Evolutionary conservation across 2,329 filamentous ascomycete genomes (phyloP), one percentile per base, ranked within the genome.

Genomic region (Tolypocladium album): DNA sequence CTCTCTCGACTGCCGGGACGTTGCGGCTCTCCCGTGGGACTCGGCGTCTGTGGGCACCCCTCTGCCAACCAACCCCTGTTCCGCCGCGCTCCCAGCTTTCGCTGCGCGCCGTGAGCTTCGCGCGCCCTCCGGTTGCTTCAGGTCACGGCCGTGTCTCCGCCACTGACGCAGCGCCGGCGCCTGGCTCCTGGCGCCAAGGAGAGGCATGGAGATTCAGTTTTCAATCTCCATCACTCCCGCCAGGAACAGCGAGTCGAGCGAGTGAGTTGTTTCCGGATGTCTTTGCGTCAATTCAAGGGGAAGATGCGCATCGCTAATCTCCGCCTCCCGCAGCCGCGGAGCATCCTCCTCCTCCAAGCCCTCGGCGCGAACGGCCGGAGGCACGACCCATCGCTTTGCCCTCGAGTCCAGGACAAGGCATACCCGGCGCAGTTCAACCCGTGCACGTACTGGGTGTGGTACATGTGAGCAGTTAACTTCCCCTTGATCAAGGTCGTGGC

Each of bases 181-280:
- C 27, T 31, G 27, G 27, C 27, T 31, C 27, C 27, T 31, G 27
- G 27, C 27, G 38, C 27, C 56, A 42, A 13, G 31, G 40, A 22
- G 22, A 55, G 45, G 42, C 27, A 75, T 75, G 73, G 73, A 75
- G 67, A 72, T 75, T 58, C 73, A 75, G 56, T 75, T 75, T 64
- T 70, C 70, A n/a, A 61, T 74, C 42, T 66, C 71, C 20, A 62
- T 73, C 17, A 67, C 64, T 53, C 60, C 60, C 53, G 64, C 63
- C 55, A 64, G 60, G 39, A 66, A 61, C 53, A 65, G 50, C 17
- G 36, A 27, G 40, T 13, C 55, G n/a, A 55, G 45, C 58, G 50
- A 45, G 58, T 59, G 47, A 53, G 58, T 40, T 15, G 5, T 22
- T 38, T 22, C 24, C 31, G 17, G 3, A 43, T 22, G n/a, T 22